Percentiles rank a stretch among this genome's conserved stretches.
phyloP scores from a whole-genome alignment of 2,329 filamentous ascomycete genomes.

The Pseudogymnoascus sp. region DNA sequence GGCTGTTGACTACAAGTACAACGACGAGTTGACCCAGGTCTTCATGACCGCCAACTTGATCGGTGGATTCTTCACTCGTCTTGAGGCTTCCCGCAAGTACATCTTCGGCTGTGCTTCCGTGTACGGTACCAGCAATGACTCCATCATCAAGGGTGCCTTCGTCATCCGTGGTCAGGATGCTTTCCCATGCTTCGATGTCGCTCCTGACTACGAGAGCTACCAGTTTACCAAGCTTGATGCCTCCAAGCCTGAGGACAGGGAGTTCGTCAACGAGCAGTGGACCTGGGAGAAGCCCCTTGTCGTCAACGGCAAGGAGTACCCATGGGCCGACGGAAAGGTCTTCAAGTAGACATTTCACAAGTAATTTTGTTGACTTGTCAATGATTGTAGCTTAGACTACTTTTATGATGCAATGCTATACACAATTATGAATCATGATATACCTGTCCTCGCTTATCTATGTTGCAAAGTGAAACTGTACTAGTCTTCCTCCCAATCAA shows the following conservation, averaged over 20 bases:
- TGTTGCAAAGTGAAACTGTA: neutral
- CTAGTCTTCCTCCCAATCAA: neutral
- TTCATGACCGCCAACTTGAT: slow-evolving; percentile 99
- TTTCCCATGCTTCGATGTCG: slow-evolving; percentile 85
- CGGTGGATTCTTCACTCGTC: slow-evolving; percentile 93
- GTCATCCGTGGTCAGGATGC: slow-evolving; percentile 87
- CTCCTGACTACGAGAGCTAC: slow-evolving; percentile 96
- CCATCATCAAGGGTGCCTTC: slow-evolving; percentile 87
- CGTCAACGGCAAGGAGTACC: slow-evolving; percentile 79
- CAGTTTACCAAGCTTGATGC: slow-evolving; percentile 93
- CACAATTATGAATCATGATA: slow-evolving; percentile 8
- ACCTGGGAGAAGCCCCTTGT: slow-evolving; percentile 79
- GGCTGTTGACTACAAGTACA: slow-evolving; percentile 97
- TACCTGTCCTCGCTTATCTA: neutral
- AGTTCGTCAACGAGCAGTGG: slow-evolving; percentile 83
- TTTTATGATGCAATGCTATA: slow-evolving; percentile 12
- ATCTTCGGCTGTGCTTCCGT: slow-evolving; percentile 87
- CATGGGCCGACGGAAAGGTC: slow-evolving; percentile 88
- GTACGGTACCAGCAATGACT: slow-evolving; percentile 82
- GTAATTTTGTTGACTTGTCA: slow-evolving; percentile 9
- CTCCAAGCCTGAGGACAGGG: slow-evolving; percentile 73
- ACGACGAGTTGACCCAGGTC: slow-evolving; percentile 89
- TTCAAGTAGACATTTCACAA: slow-evolving; percentile 71
- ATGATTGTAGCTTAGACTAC: slow-evolving; percentile 8
- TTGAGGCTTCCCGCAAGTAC: slow-evolving; percentile 97